These are phyloP conservation scores for Iberis amara DNA, from an alignment of 441 rosid species.

Conservation along the genomic window DNA sequence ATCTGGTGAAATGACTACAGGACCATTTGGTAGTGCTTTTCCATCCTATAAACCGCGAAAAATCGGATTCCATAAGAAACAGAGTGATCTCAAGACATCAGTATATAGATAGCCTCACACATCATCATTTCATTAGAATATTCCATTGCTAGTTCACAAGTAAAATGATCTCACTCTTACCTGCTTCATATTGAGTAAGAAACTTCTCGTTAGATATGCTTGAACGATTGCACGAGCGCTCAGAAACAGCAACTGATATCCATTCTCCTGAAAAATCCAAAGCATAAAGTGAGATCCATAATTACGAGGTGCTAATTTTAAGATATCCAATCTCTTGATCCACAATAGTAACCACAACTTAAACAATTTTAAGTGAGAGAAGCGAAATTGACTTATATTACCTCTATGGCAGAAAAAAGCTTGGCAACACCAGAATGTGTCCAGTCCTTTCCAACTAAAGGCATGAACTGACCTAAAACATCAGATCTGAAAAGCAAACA, in stretches of 20 bases:
- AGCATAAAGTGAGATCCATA: conserved; percentile 16
- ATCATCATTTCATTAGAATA: conserved; percentile 1
- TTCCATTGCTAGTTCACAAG: not conserved
- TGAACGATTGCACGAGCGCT: conserved; percentile 95
- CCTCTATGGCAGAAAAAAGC: conserved; percentile 89
- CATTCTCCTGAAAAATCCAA: conserved; percentile 61
- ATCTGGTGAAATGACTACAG: conserved; percentile 84
- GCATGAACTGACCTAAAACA: conserved; percentile 92
- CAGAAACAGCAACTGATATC: conserved; percentile 83
- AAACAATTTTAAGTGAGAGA: too few relatives aligned
- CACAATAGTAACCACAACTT: too few relatives aligned
- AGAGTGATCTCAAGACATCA: conserved; percentile 8
- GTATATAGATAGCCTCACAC: not conserved
- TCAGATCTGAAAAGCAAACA: conserved; percentile 59
- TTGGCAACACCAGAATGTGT: conserved; percentile 88
- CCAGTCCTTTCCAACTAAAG: conserved; percentile 95
- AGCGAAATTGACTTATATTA: conserved; percentile 24
- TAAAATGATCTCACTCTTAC: conserved; percentile 30
- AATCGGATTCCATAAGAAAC: not conserved
- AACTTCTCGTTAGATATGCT: conserved; percentile 81
- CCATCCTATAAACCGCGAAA: conserved; percentile 58
- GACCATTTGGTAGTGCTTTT: conserved; percentile 74
- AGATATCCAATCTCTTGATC: too few relatives aligned
- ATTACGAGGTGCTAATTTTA: not conserved
- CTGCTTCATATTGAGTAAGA: conserved; percentile 79